Evolutionary conservation across 805 yeast genomes (phyloP).

Genomic region (Suhomyces sp.): DNA sequence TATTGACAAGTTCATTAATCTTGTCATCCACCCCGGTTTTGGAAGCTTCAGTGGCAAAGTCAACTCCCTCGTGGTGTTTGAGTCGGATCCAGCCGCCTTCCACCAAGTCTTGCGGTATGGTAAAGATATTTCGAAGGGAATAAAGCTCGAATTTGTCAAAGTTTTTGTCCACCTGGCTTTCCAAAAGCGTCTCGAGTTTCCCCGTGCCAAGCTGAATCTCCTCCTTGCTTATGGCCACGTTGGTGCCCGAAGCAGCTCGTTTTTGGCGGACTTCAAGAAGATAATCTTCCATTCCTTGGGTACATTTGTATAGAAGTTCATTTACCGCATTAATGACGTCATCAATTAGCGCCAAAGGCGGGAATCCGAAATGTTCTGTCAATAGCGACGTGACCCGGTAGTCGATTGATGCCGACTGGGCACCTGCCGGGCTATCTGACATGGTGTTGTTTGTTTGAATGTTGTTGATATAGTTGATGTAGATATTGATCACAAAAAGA

Average conservation of each 20-base stretch:
- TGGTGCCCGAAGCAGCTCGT: constrained; percentile 26
- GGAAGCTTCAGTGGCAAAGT: constrained; percentile 11
- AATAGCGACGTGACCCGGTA: constrained; percentile 45
- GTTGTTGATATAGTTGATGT: no score
- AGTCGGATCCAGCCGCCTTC: constrained; percentile 66
- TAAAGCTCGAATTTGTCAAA: constrained; percentile 87
- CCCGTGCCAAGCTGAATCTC: constrained; percentile 81
- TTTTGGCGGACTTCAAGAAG: constrained; percentile 30
- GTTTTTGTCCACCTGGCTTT: constrained; percentile 71
- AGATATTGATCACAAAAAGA: no score
- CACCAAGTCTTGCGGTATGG: constrained; percentile 64
- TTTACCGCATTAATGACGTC: constrained; percentile 88
- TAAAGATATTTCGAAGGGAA: constrained; percentile 71
- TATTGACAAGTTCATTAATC: constrained; percentile 32
- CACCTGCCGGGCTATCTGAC: neutral
- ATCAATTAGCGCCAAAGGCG: constrained; percentile 80
- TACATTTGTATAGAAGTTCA: constrained; percentile 77
- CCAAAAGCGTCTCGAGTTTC: constrained; percentile 72
- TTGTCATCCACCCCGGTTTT: constrained; percentile 25
- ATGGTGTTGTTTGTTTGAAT: no score
- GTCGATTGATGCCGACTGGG: constrained; percentile 18
- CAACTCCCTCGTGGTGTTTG: constrained; percentile 64
- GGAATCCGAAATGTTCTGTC: constrained; percentile 84
- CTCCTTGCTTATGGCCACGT: constrained; percentile 19
- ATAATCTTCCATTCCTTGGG: constrained; percentile 72